Base-by-base conservation (phyloP, 495 filamentous ascomycete genomes). In the Hypoxylon cercidicola region DNA sequence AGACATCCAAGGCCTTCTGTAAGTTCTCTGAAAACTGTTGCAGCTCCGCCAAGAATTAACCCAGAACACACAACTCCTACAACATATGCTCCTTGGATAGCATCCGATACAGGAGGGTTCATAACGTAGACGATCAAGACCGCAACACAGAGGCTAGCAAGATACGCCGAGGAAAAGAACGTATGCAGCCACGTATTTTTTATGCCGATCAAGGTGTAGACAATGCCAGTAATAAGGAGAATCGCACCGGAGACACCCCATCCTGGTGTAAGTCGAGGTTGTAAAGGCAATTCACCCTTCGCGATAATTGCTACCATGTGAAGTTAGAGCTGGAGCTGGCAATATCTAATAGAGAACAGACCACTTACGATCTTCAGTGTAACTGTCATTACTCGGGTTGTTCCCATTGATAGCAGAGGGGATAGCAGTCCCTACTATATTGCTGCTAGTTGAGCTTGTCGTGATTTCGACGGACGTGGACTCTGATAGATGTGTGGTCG, bases 81-180 rank as follows among this genome's bases (percentile, higher is more conserved):
- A 19, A 98, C 84, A 71, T 95, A 97, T 23, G 88, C 94, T 39
- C 93, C 94, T 75, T 97, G 91, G 7, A 97, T 80, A 0, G 86
- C 92, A 68, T 89, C 77, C 60, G 77, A 82, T 45, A 96, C 85
- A 0, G 94, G 93, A 1, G 88, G 89, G 48, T 82, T 88, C 89
- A 94, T 95, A 45, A 97, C 90, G 70, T 97, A 98, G 43, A 95
- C 75, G 60, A 98, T 93, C 8, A 98, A 77, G 18, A 97, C 91
- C 0, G 89, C 88, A 5, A 93, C 89, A 11, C 90, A 85, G 25
- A 97, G 77, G 62, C 87, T 85, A 13, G 84, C 81, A 11, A 96
- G 76, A 68, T 90, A 93, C 3, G 86, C 91, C 1, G 89, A 83
- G 4, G 92, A 94, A 47, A 96, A 80, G 71, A 90, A 96, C 20